Evolutionary conservation across 495 filamentous ascomycete genomes (phyloP).

Genomic region (Aspergillus diversus): DNA sequence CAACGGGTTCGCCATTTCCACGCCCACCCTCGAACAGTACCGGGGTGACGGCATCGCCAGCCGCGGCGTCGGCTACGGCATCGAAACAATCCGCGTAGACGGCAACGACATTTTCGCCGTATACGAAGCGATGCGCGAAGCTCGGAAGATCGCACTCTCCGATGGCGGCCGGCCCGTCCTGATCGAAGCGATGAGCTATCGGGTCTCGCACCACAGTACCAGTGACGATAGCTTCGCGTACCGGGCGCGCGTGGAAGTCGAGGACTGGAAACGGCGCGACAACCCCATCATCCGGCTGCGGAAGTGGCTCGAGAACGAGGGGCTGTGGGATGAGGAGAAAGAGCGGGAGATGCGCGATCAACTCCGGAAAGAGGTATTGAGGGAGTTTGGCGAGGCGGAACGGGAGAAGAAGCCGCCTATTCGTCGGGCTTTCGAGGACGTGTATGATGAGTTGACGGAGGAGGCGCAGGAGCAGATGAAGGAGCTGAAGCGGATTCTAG

Average conservation of each 20-base stretch:
- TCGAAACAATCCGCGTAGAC: slow-evolving; percentile 94
- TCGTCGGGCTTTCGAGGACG: slow-evolving; percentile 76
- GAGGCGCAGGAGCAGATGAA: slow-evolving; percentile 79
- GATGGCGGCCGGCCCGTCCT: slow-evolving; percentile 81
- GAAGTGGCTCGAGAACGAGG: slow-evolving; percentile 86
- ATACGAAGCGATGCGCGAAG: slow-evolving; percentile 77
- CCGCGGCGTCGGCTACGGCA: slow-evolving; percentile 93
- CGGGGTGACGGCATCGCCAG: slow-evolving; percentile 96
- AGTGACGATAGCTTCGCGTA: slow-evolving; percentile 98
- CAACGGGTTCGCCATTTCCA: slow-evolving; percentile 96
- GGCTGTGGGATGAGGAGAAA: slow-evolving; percentile 80
- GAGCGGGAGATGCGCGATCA: slow-evolving; percentile 72
- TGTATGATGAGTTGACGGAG: slow-evolving; percentile 86
- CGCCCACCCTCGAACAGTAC: slow-evolving; percentile 94
- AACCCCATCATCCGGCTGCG: slow-evolving; percentile 90
- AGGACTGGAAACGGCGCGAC: slow-evolving; percentile 96
- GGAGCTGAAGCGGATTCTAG: slow-evolving; percentile 73
- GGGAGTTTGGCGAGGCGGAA: slow-evolving; percentile 86
- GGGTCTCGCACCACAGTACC: slow-evolving; percentile 95
- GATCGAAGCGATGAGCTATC: slow-evolving; percentile 97
- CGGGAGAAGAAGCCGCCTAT: slow-evolving; percentile 86
- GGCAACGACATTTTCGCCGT: slow-evolving; percentile 98
- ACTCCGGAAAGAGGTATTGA: slow-evolving; percentile 73
- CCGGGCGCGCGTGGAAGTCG: slow-evolving; percentile 89
- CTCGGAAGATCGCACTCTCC: slow-evolving; percentile 74